These are phyloP conservation scores for Aspergillus neoniger DNA, from an alignment of 2,329 filamentous ascomycete species.

Conservation along the genomic window DNA sequence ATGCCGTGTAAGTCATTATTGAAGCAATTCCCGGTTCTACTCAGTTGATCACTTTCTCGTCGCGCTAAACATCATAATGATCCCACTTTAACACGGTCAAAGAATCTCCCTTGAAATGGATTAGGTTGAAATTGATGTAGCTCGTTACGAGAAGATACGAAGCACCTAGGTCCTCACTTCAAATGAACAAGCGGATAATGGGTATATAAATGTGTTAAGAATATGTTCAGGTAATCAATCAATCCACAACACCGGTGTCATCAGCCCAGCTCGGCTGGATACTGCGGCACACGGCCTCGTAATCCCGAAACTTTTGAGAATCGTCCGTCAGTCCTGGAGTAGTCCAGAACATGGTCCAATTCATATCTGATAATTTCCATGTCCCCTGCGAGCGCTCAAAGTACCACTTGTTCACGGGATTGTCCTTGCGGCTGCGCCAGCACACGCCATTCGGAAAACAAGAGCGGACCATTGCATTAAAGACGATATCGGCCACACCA, in stretches of 20 bases:
- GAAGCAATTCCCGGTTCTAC: no score
- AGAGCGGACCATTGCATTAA: slow-evolving; percentile 88
- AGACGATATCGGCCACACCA: slow-evolving; percentile 92
- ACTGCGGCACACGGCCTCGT: slow-evolving; percentile 72
- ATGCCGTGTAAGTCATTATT: no score
- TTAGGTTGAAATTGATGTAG: no score
- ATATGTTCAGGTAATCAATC: slow-evolving; percentile 5
- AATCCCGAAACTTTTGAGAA: slow-evolving; percentile 62
- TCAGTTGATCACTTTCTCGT: no score
- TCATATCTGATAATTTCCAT: slow-evolving; percentile 75
- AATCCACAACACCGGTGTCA: slow-evolving; percentile 57
- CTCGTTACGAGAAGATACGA: no score
- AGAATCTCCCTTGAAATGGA: no score
- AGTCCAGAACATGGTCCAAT: slow-evolving; percentile 99
- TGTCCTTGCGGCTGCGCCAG: slow-evolving; percentile 86
- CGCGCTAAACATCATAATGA: no score
- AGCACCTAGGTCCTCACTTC: no score
- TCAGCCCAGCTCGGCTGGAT: slow-evolving; percentile 54
- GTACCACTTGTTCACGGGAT: slow-evolving; percentile 99
- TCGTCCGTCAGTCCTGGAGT: slow-evolving; percentile 63
- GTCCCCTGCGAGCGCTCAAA: slow-evolving; percentile 86
- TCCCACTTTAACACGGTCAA: no score
- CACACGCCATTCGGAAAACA: slow-evolving; percentile 89
- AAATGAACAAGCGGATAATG: not conserved
- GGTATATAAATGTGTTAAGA: not conserved